Base-by-base conservation (phyloP, 1,139 yeast species). In the Scheffersomyces parashehatae region DNA sequence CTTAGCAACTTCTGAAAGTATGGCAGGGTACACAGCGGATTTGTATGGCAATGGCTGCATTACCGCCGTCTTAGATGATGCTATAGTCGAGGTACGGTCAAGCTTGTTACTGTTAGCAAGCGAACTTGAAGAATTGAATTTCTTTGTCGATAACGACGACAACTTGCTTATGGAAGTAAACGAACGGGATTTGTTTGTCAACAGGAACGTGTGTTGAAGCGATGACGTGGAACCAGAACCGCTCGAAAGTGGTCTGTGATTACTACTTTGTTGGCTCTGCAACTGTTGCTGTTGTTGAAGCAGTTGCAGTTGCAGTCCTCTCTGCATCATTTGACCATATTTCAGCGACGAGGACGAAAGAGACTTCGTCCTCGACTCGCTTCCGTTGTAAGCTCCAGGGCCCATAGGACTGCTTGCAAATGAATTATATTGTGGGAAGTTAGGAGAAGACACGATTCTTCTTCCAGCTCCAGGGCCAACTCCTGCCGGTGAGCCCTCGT, bases 1-100 rank as follows among this genome's bases (percentile, higher is more conserved):
- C 26, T 77, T 79, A 0, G 98, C 96, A 10, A 95, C 98, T 45
- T 83, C 77, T 1, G 97, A 89, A 24, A 93, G 70, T 58, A 89
- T 58, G 1, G 98, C 98, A 0, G 98, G 97, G 62, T 93, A 90
- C 3, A 90, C 90, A 16, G 74, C 64, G 3, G 95, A 91, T 42
- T 76, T 78, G 45, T 72, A 74, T 8, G 78, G 60, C 9, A 77
- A 64, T 1, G 78, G 78, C 11, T 71, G 66, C 33, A 73, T 63
- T 0, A 83, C 69, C 35, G 77, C 51, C 11, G 65, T 57, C n/a
- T 59, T 55, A 4, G 68, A 40, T 0, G 74, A 67, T 3, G 66
- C 59, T 15, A 58, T 52, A 5, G 73, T 65, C 4, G 64, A 63
- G 29, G 55, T 56, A 37, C 77, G 53, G 39, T 73, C 77, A 24